These are phyloP conservation scores for Pseudozyma flocculosa DNA, from an alignment of 1,284 basidiomycete species.

Conservation along the genomic window DNA sequence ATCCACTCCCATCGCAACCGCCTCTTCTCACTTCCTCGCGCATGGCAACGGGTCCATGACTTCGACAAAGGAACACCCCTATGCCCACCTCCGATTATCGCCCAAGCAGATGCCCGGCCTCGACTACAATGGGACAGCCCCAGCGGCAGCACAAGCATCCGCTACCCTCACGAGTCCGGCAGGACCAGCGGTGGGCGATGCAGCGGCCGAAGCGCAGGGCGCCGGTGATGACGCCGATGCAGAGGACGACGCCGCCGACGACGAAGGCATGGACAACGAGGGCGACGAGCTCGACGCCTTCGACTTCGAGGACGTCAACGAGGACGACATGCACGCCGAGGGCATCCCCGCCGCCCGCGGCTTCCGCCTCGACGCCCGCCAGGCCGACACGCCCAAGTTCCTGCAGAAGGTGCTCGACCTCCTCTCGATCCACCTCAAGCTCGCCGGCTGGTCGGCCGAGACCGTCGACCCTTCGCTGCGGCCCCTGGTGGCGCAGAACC, in stretches of 20 bases:
- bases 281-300: conserved; percentile 28
- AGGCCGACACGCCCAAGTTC: conserved; percentile 39
- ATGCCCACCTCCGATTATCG: conserved; percentile 15
- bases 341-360: conserved; percentile 54
- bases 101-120: conserved; percentile 7
- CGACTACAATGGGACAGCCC: too few relatives aligned
- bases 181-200: too few relatives aligned
- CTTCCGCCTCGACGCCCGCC: conserved; percentile 43
- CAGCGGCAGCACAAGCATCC: too few relatives aligned
- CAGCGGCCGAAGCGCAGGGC: too few relatives aligned
- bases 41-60: conserved; percentile 7
- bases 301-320: conserved; percentile 47
- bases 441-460: conserved; percentile 43
- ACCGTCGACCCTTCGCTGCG: conserved; percentile 27
- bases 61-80: conserved; percentile 8
- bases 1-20: conserved; percentile 22
- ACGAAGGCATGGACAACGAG: conserved; percentile 13
- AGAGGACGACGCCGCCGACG: conserved; percentile 9
- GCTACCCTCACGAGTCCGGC: too few relatives aligned
- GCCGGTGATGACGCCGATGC: too few relatives aligned
- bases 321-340: conserved; percentile 57
- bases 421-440: conserved; percentile 38
- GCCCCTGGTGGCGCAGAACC: conserved; percentile 28
- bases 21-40: conserved; percentile 11
- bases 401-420: conserved; percentile 39